These are phyloP conservation scores for Kurtzmaniella natalensis DNA, from an alignment of 1,139 yeast species.

Conservation along the genomic window DNA sequence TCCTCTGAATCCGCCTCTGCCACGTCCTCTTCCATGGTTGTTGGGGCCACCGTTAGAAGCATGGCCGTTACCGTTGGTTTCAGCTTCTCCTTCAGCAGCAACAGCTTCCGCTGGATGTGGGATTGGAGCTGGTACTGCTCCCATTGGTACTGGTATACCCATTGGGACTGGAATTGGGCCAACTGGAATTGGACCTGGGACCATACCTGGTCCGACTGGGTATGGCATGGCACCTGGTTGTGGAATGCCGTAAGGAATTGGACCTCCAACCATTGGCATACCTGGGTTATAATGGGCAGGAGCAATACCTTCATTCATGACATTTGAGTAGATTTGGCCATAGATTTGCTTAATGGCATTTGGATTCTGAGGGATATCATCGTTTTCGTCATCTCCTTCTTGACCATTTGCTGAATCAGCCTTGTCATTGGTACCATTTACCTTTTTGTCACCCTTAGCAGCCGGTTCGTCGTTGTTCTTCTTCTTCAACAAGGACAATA, in stretches of 20 bases:
- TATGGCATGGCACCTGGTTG: slow-evolving; percentile 11
- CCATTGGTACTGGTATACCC: slow-evolving; percentile 3
- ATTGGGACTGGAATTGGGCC: slow-evolving; percentile 18
- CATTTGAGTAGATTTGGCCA: slow-evolving; percentile 44
- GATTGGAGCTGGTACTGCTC: slow-evolving; percentile 4
- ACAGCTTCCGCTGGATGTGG: slow-evolving; percentile 7
- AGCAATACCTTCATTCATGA: slow-evolving; percentile 35
- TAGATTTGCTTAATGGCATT: slow-evolving; percentile 46
- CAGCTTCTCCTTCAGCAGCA: slow-evolving; percentile 7
- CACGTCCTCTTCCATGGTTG: slow-evolving; percentile 19
- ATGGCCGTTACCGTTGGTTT: slow-evolving; percentile 4
- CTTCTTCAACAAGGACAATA: slow-evolving; percentile 27
- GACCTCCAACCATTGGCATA: slow-evolving; percentile 10
- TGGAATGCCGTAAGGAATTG: slow-evolving; percentile 10
- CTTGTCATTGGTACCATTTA: no score
- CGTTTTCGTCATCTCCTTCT: slow-evolving; percentile 11
- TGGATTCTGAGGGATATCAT: slow-evolving; percentile 23
- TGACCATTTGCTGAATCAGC: slow-evolving; percentile 13
- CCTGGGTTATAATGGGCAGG: slow-evolving; percentile 10
- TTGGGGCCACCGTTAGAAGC: slow-evolving; percentile 1
- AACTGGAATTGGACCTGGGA: slow-evolving; percentile 12
- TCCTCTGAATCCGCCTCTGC: slow-evolving; percentile 21
- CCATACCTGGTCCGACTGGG: slow-evolving; percentile 13
- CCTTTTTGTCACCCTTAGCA: slow-evolving; percentile 11
- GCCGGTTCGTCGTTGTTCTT: slow-evolving; percentile 22